phyloP scores from a whole-genome alignment of 106 monocot genomes.

The Dendrobium nobile region DNA sequence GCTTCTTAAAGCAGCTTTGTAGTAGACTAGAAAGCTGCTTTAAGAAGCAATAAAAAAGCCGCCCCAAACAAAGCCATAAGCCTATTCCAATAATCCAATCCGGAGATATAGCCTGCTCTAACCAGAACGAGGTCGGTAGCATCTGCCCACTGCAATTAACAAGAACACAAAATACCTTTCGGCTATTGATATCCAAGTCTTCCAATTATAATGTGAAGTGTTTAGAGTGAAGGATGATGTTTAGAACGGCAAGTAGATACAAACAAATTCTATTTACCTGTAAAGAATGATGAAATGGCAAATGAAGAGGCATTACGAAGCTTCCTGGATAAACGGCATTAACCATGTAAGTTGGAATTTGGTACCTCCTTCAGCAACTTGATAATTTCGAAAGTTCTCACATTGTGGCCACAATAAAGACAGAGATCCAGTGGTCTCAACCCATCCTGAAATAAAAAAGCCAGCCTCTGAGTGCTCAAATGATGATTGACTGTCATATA shows the following conservation, averaged over 20 bases:
- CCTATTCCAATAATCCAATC: neutral
- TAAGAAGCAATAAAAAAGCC: too few relatives aligned
- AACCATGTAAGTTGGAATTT: slow-evolving; percentile 17
- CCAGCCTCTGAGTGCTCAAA: neutral
- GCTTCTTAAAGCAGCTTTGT: too few relatives aligned
- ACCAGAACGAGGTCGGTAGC: neutral
- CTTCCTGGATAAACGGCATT: neutral
- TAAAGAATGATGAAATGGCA: neutral
- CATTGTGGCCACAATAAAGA: slow-evolving; percentile 52
- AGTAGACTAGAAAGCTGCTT: too few relatives aligned
- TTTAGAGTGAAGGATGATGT: neutral
- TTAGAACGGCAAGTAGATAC: neutral
- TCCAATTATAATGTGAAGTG: too few relatives aligned
- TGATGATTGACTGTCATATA: neutral
- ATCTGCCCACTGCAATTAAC: neutral
- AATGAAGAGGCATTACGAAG: neutral
- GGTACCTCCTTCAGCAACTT: slow-evolving; percentile 58
- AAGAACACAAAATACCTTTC: too few relatives aligned
- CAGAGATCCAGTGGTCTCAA: slow-evolving; percentile 81
- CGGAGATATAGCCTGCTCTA: neutral
- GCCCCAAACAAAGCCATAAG: too few relatives aligned
- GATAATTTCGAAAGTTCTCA: slow-evolving; percentile 69
- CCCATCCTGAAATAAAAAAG: slow-evolving; percentile 61
- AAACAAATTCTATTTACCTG: slow-evolving; percentile 1
- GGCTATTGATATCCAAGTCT: too few relatives aligned